Base-by-base conservation (phyloP, 176 grass and related monocot genomes). In the Echinochloa phyllopogon region DNA sequence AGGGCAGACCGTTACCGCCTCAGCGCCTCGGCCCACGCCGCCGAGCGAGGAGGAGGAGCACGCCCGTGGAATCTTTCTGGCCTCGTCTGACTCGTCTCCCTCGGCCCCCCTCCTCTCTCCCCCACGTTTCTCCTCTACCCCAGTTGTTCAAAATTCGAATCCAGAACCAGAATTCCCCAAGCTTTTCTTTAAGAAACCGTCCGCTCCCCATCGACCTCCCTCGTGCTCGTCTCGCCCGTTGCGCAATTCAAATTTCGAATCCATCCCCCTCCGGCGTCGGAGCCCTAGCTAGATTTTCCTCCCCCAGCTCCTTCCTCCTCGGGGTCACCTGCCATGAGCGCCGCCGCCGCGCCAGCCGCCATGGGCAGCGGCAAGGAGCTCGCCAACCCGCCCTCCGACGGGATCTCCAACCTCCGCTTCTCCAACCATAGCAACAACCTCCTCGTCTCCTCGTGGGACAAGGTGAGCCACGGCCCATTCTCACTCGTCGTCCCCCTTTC, bases 391-490 rank as follows among this genome's bases (percentile, higher is more conserved):
- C 96, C 96, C 6, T 69, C 96, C 1, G 93, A 99, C 59, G 96
- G 96, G 56, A 91, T 99, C 88, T 94, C 96, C 81, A 96, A 92
- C 84, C 88, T 99, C 52, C 96, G 91, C 29, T 99, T 99, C 84
- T 99, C 96, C 65, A 99, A 99, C 85, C 96, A 99, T 91, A 99
- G 96, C 74, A 90, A 99, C 76, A 88, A 96, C 70, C 89, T 99
- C 57, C 92, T 99, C 65, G 96, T 99, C 74, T 99, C 93, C 53
- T 99, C 96, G 8, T 99, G 96, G 96, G 96, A 99, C 70, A 99
- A 91, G 91, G 96, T 99, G 50, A 29, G 81, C 50, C 7, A 10
- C 40, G 10, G 5, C 8, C 23, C 10, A 42, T 6, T 36, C 43
- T 6, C 36, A 11, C 33, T 3, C 23, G 5, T 7, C n/a, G 13